A percentile compares a stretch with the other conserved stretches of the same genome.
Evolutionary conservation across 352 stramenopile species (phyloP).

Genomic region (Globisporangium takayamanum): DNA sequence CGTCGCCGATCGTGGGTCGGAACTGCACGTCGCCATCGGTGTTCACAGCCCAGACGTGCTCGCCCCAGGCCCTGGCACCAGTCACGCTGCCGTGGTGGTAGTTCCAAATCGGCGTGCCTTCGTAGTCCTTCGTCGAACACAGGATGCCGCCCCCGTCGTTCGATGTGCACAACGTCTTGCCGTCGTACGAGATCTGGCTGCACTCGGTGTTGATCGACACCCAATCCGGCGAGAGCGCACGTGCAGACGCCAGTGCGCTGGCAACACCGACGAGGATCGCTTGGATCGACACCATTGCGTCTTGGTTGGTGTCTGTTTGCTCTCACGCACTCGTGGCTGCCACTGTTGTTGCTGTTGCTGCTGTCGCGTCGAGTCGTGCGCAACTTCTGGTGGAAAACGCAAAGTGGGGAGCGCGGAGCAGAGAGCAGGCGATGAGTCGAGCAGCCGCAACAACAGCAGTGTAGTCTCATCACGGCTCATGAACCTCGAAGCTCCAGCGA

Average conservation of each 20-base stretch:
- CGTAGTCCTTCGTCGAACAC: constrained; percentile 7
- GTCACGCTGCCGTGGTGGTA: constrained; percentile 2
- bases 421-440: neutral
- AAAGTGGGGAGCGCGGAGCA: neutral
- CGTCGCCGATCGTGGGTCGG: constrained; percentile 3
- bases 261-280: constrained; percentile 7
- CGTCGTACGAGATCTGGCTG: constrained; percentile 12
- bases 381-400: constrained; percentile 5
- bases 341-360: neutral
- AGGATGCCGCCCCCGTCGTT: constrained; percentile 5
- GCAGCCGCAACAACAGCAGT: too few relatives aligned
- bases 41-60: constrained; percentile 21
- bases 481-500: too few relatives aligned
- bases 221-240: constrained; percentile 9
- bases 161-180: constrained; percentile 12
- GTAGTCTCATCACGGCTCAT: too few relatives aligned
- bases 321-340: neutral
- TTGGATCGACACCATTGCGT: constrained; percentile 11
- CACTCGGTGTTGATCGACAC: neutral
- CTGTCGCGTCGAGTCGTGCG: neutral
- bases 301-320: neutral
- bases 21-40: constrained; percentile 15
- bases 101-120: neutral
- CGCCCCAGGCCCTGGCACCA: constrained; percentile 17
- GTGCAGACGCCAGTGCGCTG: neutral